Conservation (phyloP, 371 early-diverging fungal genomes). For the Basidiobolus meristosporus region DNA sequence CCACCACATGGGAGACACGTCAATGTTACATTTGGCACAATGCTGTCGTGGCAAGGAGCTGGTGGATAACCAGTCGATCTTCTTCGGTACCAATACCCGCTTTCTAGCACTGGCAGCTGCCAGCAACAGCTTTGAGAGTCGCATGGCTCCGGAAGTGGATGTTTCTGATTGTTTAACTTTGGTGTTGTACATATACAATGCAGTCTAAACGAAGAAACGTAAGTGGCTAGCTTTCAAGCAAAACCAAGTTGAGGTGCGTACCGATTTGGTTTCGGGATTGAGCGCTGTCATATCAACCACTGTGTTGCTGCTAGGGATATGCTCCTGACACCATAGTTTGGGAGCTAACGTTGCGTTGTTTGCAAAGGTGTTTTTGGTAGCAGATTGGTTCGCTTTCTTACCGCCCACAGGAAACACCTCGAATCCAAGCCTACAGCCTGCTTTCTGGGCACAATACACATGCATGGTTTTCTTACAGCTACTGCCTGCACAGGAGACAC, state of each 20-base stretch:
- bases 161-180: constrained; percentile 9
- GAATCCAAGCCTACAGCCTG: constrained; percentile 18
- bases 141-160: constrained; percentile 11
- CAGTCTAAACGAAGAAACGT: constrained; percentile 4
- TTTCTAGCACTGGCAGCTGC: constrained; percentile 5
- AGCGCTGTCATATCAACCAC: not conserved
- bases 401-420: constrained; percentile 15
- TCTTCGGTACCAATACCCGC: constrained; percentile 2
- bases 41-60: constrained; percentile 2
- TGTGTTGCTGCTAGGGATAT: constrained; percentile 6
- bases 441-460: constrained; percentile 24
- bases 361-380: constrained; percentile 5
- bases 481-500: constrained; percentile 15
- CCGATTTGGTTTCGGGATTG: constrained; percentile 5
- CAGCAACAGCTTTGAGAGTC: constrained; percentile 9
- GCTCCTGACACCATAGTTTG: constrained; percentile 24
- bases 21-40: constrained; percentile 12
- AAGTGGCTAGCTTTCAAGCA: constrained; percentile 7
- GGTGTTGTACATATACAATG: constrained; percentile 11
- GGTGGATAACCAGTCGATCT: constrained; percentile 1
- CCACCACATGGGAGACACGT: constrained; percentile 20
- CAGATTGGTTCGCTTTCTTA: constrained; percentile 1
- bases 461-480: constrained; percentile 25
- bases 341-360: constrained; percentile 16
- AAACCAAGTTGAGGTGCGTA: constrained; percentile 10